Base-by-base conservation (phyloP, 768 basidiomycete genomes). In the Hygrophoropsis aurantiaca region DNA sequence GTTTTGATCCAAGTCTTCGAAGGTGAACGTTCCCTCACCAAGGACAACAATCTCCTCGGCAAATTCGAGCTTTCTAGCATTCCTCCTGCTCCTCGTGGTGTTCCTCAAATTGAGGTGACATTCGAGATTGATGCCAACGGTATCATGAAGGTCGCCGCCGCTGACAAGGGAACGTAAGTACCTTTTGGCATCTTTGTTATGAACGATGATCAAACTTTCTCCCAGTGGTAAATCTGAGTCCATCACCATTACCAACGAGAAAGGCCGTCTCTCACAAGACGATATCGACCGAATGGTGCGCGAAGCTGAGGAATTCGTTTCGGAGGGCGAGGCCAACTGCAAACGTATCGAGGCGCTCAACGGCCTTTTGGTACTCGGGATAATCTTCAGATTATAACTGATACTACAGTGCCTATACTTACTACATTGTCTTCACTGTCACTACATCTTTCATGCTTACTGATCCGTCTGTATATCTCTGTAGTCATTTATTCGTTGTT, bases 41-140 rank as follows among this genome's bases (percentile, higher is more conserved):
- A 95, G 83, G 95, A 97, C 74, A 97, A 97, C 82, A 95, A 97
- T 75, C 85, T 87, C 41, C 87, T 98, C 57, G 94, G 95, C 73
- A 94, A 94, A 68, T 97, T 97, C 68, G 94, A 97, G 71, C 84
- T 97, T 32, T 87, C 82, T 37, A 65, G 90, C 49, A 97, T 98
- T 52, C 94, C 95, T 25, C 93, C 95, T 33, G 89, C 94, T 2
- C 94, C 94, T 56, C 91, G 94, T 53, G 94, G 94, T 65, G 90
- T 94, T 42, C 95, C 95, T 61, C 95, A 97, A 55, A 94, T 98
- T 45, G 94, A 97, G 70, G 94, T 97, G 42, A 85, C 88, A 13
- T 97, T 98, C 64, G 93, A 94, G 72, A 88, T 95, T 60, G 92
- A 94, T 57, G 88, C 91, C 61, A 91, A 93, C 66, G 90, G 90